Evolutionary conservation across 768 basidiomycete genomes (phyloP), one percentile per base, ranked within the genome.

Genomic region (Trametes gibbosa): DNA sequence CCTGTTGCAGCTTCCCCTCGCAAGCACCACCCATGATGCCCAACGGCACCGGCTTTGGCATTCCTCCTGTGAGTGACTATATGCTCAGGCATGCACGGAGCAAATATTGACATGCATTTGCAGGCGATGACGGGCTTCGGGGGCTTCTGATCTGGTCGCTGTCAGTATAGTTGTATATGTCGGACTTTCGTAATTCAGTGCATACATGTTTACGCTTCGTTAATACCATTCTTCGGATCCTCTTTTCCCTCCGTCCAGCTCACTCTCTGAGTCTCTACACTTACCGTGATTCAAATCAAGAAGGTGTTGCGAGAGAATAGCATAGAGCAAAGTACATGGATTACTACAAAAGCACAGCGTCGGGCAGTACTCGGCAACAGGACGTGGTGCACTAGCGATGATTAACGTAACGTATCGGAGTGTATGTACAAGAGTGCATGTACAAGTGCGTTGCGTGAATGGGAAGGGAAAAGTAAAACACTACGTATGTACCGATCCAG

Each of bases 91-190:
- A 6, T 54, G 19, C 25, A 12, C 2, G 14, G 29, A 19, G 3
- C 8, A 43, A 27, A 27, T 21, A n/a, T 56, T 69, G 35, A 66
- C 49, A 25, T 25, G 17, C 2, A 25, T 13, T 25, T 14, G 35
- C 65, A 85, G 83, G 72, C 78, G 56, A 85, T 85, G 84, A 87
- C 87, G 65, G 87, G 87, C 27, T 88, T 83, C 69, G 81, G 80
- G 61, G 68, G 65, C 54, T 75, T 76, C 63, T 79, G 60, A 66
- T 55, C 43, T 59, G 52, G 21, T 46, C 37, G 58, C 42, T 48
- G 41, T 45, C 34, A 43, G 34, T 57, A 53, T 61, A 58, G 53
- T 59, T 62, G 62, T 66, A 66, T 61, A 61, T 61, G 55, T 57
- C 50, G 62, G 58, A 63, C 58, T 50, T 53, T 53, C 50, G 40